These are phyloP conservation scores for Termitomyces sp. DNA, from an alignment of 768 basidiomycete genomes.

Conservation along the genomic window DNA sequence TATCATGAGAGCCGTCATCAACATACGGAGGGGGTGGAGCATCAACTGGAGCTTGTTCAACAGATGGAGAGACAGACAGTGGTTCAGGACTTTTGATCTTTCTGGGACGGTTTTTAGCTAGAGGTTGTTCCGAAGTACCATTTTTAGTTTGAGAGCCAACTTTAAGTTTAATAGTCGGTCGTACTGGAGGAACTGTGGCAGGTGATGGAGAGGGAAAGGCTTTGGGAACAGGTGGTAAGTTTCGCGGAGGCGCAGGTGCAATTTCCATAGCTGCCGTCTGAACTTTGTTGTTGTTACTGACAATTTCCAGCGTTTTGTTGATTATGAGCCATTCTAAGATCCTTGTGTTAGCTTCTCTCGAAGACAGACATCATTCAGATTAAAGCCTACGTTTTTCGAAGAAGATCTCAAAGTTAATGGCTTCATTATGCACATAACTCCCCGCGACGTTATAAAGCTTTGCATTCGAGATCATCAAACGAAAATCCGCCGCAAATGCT, in stretches of 20 bases:
- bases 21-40: slow-evolving; percentile 63
- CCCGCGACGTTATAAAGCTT: slow-evolving; percentile 75
- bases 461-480: slow-evolving; percentile 83
- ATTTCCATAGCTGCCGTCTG: slow-evolving; percentile 19
- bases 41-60: slow-evolving; percentile 38
- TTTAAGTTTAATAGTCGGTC: slow-evolving; percentile 66
- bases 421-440: slow-evolving; percentile 70
- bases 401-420: slow-evolving; percentile 66
- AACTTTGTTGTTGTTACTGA: slow-evolving; percentile 23
- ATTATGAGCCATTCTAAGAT: slow-evolving; percentile 79
- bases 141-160: slow-evolving; percentile 36
- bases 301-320: slow-evolving; percentile 74
- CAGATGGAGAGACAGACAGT: slow-evolving; percentile 17
- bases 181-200: slow-evolving; percentile 25
- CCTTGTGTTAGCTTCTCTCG: not conserved
- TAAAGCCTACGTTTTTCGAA: slow-evolving; percentile 78
- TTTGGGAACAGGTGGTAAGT: slow-evolving; percentile 32
- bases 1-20: slow-evolving; percentile 78
- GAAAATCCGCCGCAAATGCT: slow-evolving; percentile 82
- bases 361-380: not conserved
- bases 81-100: slow-evolving; percentile 38
- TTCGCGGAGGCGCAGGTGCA: slow-evolving; percentile 25
- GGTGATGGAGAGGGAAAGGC: slow-evolving; percentile 27
- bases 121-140: slow-evolving; percentile 24
- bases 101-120: slow-evolving; percentile 30